Percentiles rank a stretch among this genome's conserved stretches.
Evolutionary conservation across 306 rosid species (phyloP).

Genomic region (Malus sieversii): DNA sequence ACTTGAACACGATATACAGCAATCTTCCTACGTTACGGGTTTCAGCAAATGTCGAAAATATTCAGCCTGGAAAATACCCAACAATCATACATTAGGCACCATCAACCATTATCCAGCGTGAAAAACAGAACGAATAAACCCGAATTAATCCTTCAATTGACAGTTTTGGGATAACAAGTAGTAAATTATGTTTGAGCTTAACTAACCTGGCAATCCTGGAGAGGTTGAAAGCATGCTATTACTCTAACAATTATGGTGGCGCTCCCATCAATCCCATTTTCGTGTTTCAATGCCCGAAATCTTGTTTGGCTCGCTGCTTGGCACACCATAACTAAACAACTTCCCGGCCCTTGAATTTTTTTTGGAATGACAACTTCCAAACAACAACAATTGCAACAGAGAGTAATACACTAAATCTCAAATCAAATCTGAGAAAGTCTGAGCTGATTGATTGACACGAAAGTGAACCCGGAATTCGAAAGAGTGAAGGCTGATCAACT

Average conservation of each 20-base stretch:
- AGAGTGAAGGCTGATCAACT: background rate
- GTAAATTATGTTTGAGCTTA: background rate
- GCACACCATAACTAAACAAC: constrained; percentile 87
- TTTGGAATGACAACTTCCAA: constrained; percentile 24
- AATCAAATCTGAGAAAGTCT: background rate
- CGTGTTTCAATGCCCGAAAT: constrained; percentile 98
- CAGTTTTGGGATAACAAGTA: background rate
- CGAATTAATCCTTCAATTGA: background rate
- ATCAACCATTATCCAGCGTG: background rate
- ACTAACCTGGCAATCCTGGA: constrained; percentile 97
- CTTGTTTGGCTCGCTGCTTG: constrained; percentile 99
- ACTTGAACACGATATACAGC: constrained; percentile 26
- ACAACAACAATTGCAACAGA: constrained; percentile 15
- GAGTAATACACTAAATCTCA: background rate
- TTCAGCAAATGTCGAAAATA: constrained; percentile 93
- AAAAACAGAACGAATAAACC: background rate
- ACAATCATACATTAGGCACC: constrained; percentile 10
- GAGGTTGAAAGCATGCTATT: constrained; percentile 95
- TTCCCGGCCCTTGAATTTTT: constrained; percentile 43
- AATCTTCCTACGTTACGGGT: constrained; percentile 88
- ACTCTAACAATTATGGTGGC: constrained; percentile 91
- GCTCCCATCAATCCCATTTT: constrained; percentile 78
- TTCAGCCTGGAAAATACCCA: constrained; percentile 64
- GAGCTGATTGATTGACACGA: constrained; percentile 7
- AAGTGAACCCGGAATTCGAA: background rate